Evolutionary conservation across 345 rosid genomes (phyloP), one percentile per base, ranked within the genome.

Genomic region (Mangifera indica): DNA sequence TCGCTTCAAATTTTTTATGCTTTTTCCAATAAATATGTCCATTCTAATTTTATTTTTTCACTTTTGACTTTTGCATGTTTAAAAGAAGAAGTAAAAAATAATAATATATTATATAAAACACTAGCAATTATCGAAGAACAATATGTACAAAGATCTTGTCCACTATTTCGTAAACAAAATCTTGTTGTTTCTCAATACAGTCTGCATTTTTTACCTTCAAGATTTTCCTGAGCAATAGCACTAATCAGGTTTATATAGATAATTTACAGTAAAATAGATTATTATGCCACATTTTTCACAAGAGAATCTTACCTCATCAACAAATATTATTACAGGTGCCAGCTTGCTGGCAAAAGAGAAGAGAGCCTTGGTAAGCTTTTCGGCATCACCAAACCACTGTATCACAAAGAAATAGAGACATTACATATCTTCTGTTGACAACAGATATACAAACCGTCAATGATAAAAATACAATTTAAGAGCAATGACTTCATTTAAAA

Each of bases 321-420:
- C 97, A 86, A 96, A 93, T 77, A 96, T 87, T 73, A 96, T 87
- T 44, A 91, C 98, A 32, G 99, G 99, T 10, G 96, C 90, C 76
- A 96, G 87, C 77, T 88, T 91, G 84, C 89, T 83, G 40, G 97
- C 98, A 83, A 93, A 96, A 53, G 99, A 91, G 82, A 95, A 95
- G 32, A 95, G 89, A 67, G 97, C 97, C 83, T 89, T 92, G 0
- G 98, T 95, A 65, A 95, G 97, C 86, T 95, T 95, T 82, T 92
- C 98, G 26, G 99, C 98, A 77, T 95, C 99, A 83, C 99, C 99
- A 84, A 92, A 92, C 99, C 98, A 93, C 99, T 95, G 84, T 64
- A 74, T 74, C 69, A 69, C 73, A 77, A 49, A 68, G 57, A 45
- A 21, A 42, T 17, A 56, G 21, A 18, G 5, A 48, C 21, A 48